Conservation (phyloP, 2,329 filamentous ascomycete genomes). For the Clarireedia homoeocarpa region DNA sequence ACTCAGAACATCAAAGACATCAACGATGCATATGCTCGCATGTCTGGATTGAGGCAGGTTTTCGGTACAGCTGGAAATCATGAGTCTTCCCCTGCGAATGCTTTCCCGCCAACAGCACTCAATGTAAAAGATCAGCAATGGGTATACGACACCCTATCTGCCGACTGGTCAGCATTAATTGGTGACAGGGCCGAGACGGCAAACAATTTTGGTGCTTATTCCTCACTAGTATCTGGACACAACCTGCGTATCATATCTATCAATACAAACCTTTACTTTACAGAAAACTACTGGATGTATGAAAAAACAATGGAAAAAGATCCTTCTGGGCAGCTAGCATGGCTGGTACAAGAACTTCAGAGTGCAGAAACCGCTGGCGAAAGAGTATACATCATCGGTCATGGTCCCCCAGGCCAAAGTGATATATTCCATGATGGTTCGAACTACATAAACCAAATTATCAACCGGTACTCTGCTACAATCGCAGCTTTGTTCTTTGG, state of each 20-base stretch:
- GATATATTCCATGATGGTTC: constrained; percentile 33
- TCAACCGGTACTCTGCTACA: constrained; percentile 25
- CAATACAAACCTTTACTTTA: constrained; percentile 37
- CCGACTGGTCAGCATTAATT: constrained; percentile 31
- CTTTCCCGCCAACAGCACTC: constrained; percentile 29
- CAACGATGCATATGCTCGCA: constrained; percentile 30
- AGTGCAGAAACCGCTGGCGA: constrained; percentile 31
- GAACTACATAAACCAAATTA: constrained; percentile 29
- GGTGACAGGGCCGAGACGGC: constrained; percentile 24
- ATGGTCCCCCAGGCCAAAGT: constrained; percentile 27
- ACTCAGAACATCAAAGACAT: constrained; percentile 30
- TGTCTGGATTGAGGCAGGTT: constrained; percentile 28
- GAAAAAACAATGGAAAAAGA: constrained; percentile 32
- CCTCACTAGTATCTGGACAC: constrained; percentile 23
- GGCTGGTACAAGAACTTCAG: constrained; percentile 33
- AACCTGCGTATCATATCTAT: constrained; percentile 35
- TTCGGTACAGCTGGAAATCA: constrained; percentile 35
- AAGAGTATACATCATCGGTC: constrained; percentile 33
- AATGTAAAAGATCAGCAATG: constrained; percentile 27
- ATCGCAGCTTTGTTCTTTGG: constrained; percentile 29
- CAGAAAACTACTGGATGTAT: constrained; percentile 34
- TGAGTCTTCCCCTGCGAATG: constrained; percentile 31
- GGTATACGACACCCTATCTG: constrained; percentile 32
- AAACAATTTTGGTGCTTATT: constrained; percentile 32
- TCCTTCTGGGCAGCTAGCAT: constrained; percentile 30